Percentiles rank a stretch among this genome's conserved stretches.
phyloP scores from a whole-genome alignment of 306 rosid species.

The Begonia fuchsioides region DNA sequence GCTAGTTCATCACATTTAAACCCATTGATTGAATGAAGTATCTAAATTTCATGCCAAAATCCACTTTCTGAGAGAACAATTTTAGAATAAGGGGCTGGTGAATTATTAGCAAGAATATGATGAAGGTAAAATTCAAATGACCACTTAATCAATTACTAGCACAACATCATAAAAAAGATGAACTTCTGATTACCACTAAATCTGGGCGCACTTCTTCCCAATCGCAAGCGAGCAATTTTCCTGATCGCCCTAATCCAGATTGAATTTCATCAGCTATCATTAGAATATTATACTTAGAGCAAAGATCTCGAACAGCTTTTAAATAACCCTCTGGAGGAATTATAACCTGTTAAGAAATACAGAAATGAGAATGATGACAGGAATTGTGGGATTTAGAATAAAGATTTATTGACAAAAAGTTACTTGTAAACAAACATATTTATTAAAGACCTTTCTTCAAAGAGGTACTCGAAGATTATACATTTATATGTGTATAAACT shows the following conservation, averaged over 20 bases:
- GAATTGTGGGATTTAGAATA: constrained; percentile 1
- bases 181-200: constrained; percentile 51
- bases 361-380: too few relatives aligned
- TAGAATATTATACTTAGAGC: constrained; percentile 71
- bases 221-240: constrained; percentile 89
- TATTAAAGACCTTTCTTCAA: too few relatives aligned
- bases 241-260: constrained; percentile 85
- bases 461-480: too few relatives aligned
- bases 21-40: too few relatives aligned
- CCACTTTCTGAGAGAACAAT: too few relatives aligned
- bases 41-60: too few relatives aligned
- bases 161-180: not conserved
- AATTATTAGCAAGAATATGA: too few relatives aligned
- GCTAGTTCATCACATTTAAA: too few relatives aligned
- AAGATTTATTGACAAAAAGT: not conserved
- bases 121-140: constrained; percentile 13
- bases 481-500: too few relatives aligned
- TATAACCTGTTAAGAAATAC: constrained; percentile 29
- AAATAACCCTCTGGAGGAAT: constrained; percentile 88
- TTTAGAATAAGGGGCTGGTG: too few relatives aligned
- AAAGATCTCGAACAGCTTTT: constrained; percentile 75
- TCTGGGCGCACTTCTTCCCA: constrained; percentile 99
- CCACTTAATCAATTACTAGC: constrained; percentile 37
- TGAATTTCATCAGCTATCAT: constrained; percentile 97
- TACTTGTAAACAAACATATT: too few relatives aligned